phyloP scores from a whole-genome alignment of 805 yeast genomes.

The Wickerhamomyces tratensis region DNA sequence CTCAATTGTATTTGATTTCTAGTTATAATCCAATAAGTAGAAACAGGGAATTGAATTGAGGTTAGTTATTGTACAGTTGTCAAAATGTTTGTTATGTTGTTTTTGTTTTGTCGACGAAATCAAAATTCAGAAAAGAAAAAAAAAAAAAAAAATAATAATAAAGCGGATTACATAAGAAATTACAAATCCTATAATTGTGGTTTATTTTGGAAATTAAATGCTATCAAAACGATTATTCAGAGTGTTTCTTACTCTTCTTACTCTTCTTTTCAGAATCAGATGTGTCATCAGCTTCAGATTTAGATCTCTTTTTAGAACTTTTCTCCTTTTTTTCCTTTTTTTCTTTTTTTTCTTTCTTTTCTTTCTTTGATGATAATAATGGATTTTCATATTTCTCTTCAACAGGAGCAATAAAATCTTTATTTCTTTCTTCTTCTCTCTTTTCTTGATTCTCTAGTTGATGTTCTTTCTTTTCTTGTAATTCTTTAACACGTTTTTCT shows the following conservation, averaged over 20 bases:
- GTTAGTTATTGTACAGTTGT: too few species aligned
- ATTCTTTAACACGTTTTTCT: conserved; percentile 64
- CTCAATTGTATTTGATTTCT: too few species aligned
- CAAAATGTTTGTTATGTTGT: too few species aligned
- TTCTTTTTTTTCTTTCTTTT: conserved; percentile 18
- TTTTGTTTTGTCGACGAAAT: too few species aligned
- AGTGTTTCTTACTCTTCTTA: conserved; percentile 15
- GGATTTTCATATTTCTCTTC: conserved; percentile 49
- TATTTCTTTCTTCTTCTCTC: conserved; percentile 59
- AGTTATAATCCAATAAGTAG: too few species aligned
- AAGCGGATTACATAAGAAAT: too few species aligned
- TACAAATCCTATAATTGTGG: too few species aligned
- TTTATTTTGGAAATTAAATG: too few species aligned
- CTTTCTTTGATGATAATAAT: conserved; percentile 16
- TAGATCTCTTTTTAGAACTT: conserved; percentile 18
- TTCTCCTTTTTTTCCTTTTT: conserved; percentile 17
- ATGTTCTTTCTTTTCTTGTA: conserved; percentile 69
- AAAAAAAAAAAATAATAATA: too few species aligned
- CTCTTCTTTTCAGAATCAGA: conserved; percentile 13
- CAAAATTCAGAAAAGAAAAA: too few species aligned
- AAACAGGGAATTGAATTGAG: too few species aligned
- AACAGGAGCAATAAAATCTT: conserved; percentile 80
- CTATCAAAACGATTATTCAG: too few species aligned
- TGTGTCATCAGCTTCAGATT: conserved; percentile 8
- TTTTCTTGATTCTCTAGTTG: conserved; percentile 62